Conservation (phyloP, 306 rosid genomes). For the Alnus glutinosa region DNA sequence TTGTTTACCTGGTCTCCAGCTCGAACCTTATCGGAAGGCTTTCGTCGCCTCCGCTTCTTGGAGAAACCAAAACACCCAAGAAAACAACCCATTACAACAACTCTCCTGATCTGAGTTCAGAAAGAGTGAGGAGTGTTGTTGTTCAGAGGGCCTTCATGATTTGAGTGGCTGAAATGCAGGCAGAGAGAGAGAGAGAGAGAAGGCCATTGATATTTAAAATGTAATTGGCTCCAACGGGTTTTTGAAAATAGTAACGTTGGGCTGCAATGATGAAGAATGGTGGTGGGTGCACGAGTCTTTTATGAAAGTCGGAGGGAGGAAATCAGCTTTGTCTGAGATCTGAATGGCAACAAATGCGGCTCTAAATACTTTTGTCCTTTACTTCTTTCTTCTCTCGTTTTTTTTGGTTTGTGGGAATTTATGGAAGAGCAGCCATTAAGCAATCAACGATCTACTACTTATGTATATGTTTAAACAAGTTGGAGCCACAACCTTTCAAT, state of each 20-base stretch:
- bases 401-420: constrained; percentile 2
- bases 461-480: neutral
- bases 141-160: constrained; percentile 19
- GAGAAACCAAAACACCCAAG: constrained; percentile 74
- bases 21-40: constrained; percentile 42
- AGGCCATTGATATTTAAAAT: constrained; percentile 31
- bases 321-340: constrained; percentile 14
- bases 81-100: constrained; percentile 79
- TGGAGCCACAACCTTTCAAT: constrained; percentile 1
- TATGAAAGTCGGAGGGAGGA: neutral
- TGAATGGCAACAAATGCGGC: constrained; percentile 13
- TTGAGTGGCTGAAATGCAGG: constrained; percentile 1
- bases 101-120: neutral
- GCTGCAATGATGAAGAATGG: constrained; percentile 43
- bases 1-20: constrained; percentile 44
- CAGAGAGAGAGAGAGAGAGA: constrained; percentile 15
- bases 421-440: neutral
- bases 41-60: constrained; percentile 57
- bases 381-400: neutral
- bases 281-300: constrained; percentile 24
- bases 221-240: constrained; percentile 74
- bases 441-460: neutral
- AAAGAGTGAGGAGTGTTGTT: constrained; percentile 16
- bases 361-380: neutral
- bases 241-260: constrained; percentile 82